phyloP scores from a whole-genome alignment of 2,329 filamentous ascomycete genomes.

The Penicillium nordicum region DNA sequence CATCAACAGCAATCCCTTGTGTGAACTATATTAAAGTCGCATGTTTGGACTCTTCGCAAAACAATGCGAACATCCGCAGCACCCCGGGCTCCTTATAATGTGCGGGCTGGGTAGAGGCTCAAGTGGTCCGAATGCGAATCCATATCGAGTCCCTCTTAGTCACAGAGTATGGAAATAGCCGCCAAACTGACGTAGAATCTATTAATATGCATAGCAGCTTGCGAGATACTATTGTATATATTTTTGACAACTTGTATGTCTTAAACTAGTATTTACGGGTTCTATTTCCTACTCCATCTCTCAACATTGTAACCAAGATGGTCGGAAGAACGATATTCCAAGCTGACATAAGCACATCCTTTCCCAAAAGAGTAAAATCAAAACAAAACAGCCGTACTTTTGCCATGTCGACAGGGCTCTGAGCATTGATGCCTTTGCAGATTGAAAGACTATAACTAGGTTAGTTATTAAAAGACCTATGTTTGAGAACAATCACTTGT shows the following conservation, averaged over 20 bases:
- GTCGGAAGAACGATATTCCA: not conserved
- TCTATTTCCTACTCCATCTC: not conserved
- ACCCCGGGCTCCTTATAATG: not conserved
- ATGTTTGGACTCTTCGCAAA: not conserved
- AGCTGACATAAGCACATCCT: conserved; percentile 6
- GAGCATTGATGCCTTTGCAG: not conserved
- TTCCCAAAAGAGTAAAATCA: conserved; percentile 28
- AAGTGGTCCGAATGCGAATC: not conserved
- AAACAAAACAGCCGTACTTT: conserved; percentile 28
- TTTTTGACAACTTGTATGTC: not conserved
- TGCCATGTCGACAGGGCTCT: not conserved
- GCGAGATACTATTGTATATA: not conserved
- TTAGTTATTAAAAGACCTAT: not conserved
- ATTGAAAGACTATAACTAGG: not conserved
- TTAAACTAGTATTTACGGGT: not conserved
- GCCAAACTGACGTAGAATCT: not conserved
- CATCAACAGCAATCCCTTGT: not conserved
- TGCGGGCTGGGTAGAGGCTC: not conserved
- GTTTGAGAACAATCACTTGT: not conserved
- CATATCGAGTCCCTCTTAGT: not conserved
- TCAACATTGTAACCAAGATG: not conserved
- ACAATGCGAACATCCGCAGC: not conserved
- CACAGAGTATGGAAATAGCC: not conserved
- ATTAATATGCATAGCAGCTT: not conserved
- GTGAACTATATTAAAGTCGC: not conserved